Evolutionary conservation across 2,329 filamentous ascomycete species (phyloP).

Genomic region (Nemania diffusa): DNA sequence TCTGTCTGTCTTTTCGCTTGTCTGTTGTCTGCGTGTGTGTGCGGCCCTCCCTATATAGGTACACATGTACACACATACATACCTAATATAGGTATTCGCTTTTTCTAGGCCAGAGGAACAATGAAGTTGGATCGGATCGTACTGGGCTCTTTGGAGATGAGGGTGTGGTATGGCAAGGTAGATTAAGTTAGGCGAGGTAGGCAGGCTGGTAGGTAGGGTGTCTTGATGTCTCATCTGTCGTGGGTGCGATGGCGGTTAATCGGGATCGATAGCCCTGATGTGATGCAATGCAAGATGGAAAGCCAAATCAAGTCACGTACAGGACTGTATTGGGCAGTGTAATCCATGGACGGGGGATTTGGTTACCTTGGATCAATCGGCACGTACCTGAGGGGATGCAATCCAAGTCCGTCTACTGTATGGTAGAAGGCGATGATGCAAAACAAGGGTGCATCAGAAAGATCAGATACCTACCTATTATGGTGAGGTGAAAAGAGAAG

Average conservation of each 20-base stretch:
- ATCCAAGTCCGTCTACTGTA: background rate
- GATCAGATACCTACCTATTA: background rate
- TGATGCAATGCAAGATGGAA: conserved; percentile 16
- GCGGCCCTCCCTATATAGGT: background rate
- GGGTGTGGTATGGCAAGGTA: conserved; percentile 9
- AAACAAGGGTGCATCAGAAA: conserved; percentile 8
- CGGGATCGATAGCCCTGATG: conserved; percentile 20
- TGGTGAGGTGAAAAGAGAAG: background rate
- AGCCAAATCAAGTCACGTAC: background rate
- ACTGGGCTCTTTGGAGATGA: background rate
- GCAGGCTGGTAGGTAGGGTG: background rate
- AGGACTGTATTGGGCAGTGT: background rate
- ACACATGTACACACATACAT: background rate
- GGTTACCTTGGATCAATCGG: conserved; percentile 7
- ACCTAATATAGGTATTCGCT: too few species aligned
- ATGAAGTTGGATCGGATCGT: background rate
- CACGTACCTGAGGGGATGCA: background rate
- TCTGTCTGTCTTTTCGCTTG: too few species aligned
- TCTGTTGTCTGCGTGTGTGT: background rate
- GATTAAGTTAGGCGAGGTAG: background rate
- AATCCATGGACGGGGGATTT: too few species aligned
- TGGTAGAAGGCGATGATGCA: background rate
- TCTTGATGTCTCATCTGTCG: conserved; percentile 20
- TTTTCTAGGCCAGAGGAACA: conserved; percentile 12
- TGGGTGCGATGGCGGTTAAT: conserved; percentile 12